Conservation (phyloP, 2,329 filamentous ascomycete species). For the Monilinia laxa region DNA sequence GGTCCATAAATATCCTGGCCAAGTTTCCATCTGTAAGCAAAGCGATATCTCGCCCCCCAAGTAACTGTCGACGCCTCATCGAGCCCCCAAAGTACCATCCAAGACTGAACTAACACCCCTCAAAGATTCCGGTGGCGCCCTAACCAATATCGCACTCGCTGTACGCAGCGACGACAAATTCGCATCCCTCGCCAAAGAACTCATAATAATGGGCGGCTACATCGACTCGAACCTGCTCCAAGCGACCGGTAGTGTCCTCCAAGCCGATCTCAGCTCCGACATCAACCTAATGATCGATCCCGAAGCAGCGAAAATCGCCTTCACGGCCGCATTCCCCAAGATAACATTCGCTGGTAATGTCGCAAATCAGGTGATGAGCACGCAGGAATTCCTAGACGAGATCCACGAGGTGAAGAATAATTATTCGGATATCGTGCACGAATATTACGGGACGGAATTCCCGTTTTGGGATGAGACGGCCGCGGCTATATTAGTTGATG, state of each 20-base stretch:
- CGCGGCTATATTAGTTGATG: slow-evolving; percentile 44
- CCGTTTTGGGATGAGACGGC: slow-evolving; percentile 51
- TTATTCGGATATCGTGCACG: slow-evolving; percentile 44
- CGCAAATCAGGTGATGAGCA: slow-evolving; percentile 49
- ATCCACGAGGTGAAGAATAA: slow-evolving; percentile 42
- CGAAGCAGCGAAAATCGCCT: slow-evolving; percentile 50
- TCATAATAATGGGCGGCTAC: slow-evolving; percentile 53
- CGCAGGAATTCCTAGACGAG: slow-evolving; percentile 44
- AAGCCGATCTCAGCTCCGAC: slow-evolving; percentile 40
- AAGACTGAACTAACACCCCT: neutral
- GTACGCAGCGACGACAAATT: slow-evolving; percentile 48
- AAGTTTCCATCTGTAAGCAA: slow-evolving; percentile 47
- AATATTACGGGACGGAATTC: slow-evolving; percentile 44
- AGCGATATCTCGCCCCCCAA: neutral
- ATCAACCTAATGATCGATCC: slow-evolving; percentile 54
- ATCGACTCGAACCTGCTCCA: slow-evolving; percentile 46
- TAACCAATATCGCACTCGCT: slow-evolving; percentile 52
- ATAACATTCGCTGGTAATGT: slow-evolving; percentile 49
- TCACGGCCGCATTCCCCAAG: slow-evolving; percentile 49
- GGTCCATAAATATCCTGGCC: slow-evolving; percentile 50
- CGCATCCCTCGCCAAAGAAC: slow-evolving; percentile 47
- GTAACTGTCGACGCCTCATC: neutral
- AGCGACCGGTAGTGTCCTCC: slow-evolving; percentile 35
- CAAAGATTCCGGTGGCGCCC: slow-evolving; percentile 43
- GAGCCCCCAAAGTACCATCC: neutral